phyloP scores from a whole-genome alignment of 768 basidiomycete species.

The Trametes maxima region DNA sequence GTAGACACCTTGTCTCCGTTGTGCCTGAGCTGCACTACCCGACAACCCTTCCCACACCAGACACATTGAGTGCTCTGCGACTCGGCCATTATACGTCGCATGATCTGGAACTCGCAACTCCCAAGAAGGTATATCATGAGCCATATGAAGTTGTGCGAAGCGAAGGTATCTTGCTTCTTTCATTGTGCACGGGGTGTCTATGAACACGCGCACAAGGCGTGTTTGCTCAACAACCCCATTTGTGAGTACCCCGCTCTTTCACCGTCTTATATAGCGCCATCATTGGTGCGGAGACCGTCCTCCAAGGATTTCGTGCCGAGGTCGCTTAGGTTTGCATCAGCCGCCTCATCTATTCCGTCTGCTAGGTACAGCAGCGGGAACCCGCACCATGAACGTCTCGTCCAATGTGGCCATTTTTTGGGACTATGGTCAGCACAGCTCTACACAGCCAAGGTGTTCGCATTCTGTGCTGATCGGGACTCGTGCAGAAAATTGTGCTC shows the following conservation, averaged over 20 bases:
- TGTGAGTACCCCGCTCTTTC: background rate
- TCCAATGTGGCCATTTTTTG: slow-evolving; percentile 37
- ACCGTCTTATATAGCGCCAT: background rate
- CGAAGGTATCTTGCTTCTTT: background rate
- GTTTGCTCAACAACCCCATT: background rate
- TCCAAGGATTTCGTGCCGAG: too few relatives aligned
- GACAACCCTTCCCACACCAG: too few relatives aligned
- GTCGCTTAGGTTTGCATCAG: too few relatives aligned
- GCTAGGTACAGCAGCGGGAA: too few relatives aligned
- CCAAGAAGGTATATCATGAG: background rate
- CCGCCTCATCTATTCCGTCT: too few relatives aligned
- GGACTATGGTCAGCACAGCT: slow-evolving; percentile 42
- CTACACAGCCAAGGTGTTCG: background rate
- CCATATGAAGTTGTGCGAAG: background rate
- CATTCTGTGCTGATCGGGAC: background rate
- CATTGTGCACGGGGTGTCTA: background rate
- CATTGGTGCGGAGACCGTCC: background rate
- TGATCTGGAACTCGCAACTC: background rate
- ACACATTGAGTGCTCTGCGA: too few relatives aligned
- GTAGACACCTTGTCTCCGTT: too few relatives aligned
- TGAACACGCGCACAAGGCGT: background rate
- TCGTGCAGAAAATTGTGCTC: slow-evolving; percentile 40
- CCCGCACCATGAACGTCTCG: background rate
- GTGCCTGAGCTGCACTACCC: too few relatives aligned
- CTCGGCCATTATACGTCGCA: too few relatives aligned